These are phyloP conservation scores for Talaromyces adpressus DNA, from an alignment of 495 filamentous ascomycete species.

Conservation along the genomic window DNA sequence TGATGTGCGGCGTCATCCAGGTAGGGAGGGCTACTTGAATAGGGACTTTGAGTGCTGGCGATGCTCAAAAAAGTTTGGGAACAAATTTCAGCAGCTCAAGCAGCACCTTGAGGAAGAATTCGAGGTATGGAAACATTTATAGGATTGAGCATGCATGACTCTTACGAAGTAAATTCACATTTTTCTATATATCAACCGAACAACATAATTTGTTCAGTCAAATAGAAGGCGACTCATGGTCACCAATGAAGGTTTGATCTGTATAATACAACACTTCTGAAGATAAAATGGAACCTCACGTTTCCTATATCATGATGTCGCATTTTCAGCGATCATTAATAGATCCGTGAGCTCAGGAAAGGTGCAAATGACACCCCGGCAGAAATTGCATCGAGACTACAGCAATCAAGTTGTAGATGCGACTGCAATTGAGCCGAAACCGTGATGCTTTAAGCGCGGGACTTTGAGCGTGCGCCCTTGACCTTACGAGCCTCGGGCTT, in stretches of 20 bases:
- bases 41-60: constrained; percentile 75
- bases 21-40: constrained; percentile 47
- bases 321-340: constrained; percentile 2
- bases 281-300: not conserved
- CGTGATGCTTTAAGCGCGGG: constrained; percentile 24
- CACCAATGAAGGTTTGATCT: not conserved
- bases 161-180: not conserved
- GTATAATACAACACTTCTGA: constrained; percentile 6
- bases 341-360: not conserved
- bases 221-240: not conserved
- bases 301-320: not conserved
- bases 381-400: not conserved
- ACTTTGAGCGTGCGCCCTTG: constrained; percentile 61
- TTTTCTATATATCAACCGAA: not conserved
- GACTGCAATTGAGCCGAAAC: not conserved
- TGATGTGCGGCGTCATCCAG: constrained; percentile 52
- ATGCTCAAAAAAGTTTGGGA: constrained; percentile 68
- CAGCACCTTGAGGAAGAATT: constrained; percentile 76
- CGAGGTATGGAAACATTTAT: constrained; percentile 70
- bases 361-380: not conserved
- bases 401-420: not conserved
- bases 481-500: constrained; percentile 73
- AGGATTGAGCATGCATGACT: not conserved
- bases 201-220: not conserved
- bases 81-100: constrained; percentile 66